A percentile compares a stretch with the other conserved stretches of the same genome.
Evolutionary conservation across 352 stramenopile genomes (phyloP).

Genomic region (Phytophthora citricola): DNA sequence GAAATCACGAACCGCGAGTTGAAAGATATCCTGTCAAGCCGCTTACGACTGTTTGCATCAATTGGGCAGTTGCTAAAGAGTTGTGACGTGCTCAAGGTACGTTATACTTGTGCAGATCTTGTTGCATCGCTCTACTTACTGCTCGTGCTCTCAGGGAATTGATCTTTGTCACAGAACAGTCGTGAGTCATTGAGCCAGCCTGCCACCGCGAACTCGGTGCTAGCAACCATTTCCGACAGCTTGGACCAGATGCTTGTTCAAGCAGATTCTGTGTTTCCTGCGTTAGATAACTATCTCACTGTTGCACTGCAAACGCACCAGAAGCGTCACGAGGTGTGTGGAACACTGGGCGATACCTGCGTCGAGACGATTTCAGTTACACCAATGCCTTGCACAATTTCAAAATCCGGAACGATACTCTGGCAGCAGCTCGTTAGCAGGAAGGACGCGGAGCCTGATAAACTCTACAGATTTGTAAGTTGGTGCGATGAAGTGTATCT

Average conservation of each 20-base stretch:
- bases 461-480: conserved; percentile 22
- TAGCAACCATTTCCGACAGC: not conserved
- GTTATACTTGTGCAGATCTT: not conserved
- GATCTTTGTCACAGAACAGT: not conserved
- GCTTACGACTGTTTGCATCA: not conserved
- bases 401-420: conserved; percentile 3
- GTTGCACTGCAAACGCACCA: not conserved
- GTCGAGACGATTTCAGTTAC: conserved; percentile 26
- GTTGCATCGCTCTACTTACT: not conserved
- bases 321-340: conserved; percentile 4
- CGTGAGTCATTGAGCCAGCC: not conserved
- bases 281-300: not conserved
- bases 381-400: conserved; percentile 8
- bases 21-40: conserved; percentile 7
- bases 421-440: conserved; percentile 20
- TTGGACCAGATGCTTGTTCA: conserved; percentile 3
- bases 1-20: conserved; percentile 11
- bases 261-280: conserved; percentile 8
- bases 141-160: not conserved
- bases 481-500: not conserved
- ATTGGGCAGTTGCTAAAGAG: conserved; percentile 1
- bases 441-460: conserved; percentile 15
- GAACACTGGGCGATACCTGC: not conserved
- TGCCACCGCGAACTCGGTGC: not conserved
- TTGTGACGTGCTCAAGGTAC: conserved; percentile 1